Evolutionary conservation across 495 filamentous ascomycete species (phyloP), one percentile per base, ranked within the genome.

Genomic region (Elasticomyces elasticus): DNA sequence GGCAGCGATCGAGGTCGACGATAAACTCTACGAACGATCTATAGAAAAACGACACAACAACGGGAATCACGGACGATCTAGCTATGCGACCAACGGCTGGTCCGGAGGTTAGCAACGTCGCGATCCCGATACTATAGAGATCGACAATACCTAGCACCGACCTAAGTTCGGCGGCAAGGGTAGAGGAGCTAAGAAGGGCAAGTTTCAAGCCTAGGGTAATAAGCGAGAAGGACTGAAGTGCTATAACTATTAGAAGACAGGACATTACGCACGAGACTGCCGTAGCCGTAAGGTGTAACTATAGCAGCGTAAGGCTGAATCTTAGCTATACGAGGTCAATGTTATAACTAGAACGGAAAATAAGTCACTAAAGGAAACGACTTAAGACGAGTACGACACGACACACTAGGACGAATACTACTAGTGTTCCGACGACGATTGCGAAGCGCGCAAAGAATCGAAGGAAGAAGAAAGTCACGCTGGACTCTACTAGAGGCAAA

Each of bases 61-160:
- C 25, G 31, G 49, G 25, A 33, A 7, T 7, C n/a, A n/a, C n/a
- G 35, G 35, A 42, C 49, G 37, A 52, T 52, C 33, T 52, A 42
- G 49, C 31, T 52, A 19, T 41, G 35, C 24, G 5, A 27, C 23
- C 15, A 28, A 31, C 35, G 35, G 33, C 26, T 28, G 27, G 33
- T 9, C 30, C 35, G 35, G 31, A 25, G 23, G 23, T 47, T 23
- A 41, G 20, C 17, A 41, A 41, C 26, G 30, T 17, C 35, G 23
- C 33, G 33, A 52, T 23, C 49, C 33, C 24, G 26, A 52, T 42
- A 26, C 49, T 52, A 52, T 52, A 52, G 49, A 52, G 26, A 22
- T 52, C 37, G 37, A 52, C 35, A 23, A n/a, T 27, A 52, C 49
- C 19, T 40, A 40, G 30, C 7, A 33, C 7, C 30, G 30, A 7